Evolutionary conservation across 2,329 filamentous ascomycete genomes (phyloP).

Genomic region (Fusarium haematococcum): DNA sequence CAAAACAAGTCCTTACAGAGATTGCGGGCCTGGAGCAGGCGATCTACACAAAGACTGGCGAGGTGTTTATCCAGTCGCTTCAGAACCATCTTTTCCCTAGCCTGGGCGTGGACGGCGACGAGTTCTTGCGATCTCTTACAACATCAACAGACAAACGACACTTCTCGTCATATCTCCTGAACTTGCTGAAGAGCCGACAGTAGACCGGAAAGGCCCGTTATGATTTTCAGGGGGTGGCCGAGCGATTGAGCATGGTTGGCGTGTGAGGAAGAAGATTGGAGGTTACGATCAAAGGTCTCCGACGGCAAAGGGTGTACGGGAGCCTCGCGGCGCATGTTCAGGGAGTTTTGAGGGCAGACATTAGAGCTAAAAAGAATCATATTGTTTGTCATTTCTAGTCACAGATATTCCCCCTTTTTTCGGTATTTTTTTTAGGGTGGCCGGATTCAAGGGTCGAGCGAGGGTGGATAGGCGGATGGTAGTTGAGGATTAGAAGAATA

Average conservation of each 20-base stretch:
- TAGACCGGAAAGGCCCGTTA: constrained; percentile 28
- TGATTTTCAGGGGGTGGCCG: constrained; percentile 4
- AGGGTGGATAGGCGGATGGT: constrained; percentile 1
- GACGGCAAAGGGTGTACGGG: constrained; percentile 21
- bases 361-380: constrained; percentile 47
- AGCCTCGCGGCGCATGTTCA: constrained; percentile 46
- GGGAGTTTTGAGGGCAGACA: constrained; percentile 46
- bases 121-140: constrained; percentile 70
- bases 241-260: constrained; percentile 15
- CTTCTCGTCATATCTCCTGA: constrained; percentile 73
- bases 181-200: constrained; percentile 62
- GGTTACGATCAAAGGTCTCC: constrained; percentile 14
- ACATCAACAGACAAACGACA: constrained; percentile 70
- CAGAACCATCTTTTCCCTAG: constrained; percentile 72
- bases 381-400: constrained; percentile 42
- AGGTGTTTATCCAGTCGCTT: constrained; percentile 79
- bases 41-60: constrained; percentile 91
- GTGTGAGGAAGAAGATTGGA: constrained; percentile 4
- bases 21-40: constrained; percentile 88
- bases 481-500: constrained; percentile 28
- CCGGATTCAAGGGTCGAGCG: constrained; percentile 17
- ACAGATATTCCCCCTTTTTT: constrained; percentile 41
- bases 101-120: constrained; percentile 72
- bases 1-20: constrained; percentile 87
- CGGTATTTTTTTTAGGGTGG: constrained; percentile 23